Evolutionary conservation across 2,329 filamentous ascomycete genomes (phyloP), one percentile per base, ranked within the genome.

Genomic region (Fusarium palustre): DNA sequence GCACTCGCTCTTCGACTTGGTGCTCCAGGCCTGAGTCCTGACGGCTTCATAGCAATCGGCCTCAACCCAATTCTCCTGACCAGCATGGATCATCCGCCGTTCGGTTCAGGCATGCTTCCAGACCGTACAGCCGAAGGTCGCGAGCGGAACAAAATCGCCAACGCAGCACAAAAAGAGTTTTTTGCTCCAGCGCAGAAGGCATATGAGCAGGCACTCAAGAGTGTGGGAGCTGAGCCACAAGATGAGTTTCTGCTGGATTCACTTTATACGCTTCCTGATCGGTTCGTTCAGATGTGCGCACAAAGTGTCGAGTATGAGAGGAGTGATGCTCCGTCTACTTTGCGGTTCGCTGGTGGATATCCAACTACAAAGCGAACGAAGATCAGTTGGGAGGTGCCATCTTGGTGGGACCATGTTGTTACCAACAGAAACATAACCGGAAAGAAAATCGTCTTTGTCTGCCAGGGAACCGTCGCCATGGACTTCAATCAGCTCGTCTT

Each of bases 1-100:
- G 46, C 39, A 4, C 22, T 58, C 12, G 46, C 55, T 3, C 34
- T 30, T 10, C 42, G 47, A n/a, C 55, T 45, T 1, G 47, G 47
- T 10, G 31, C 46, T 11, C 47, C 47, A 36, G 55, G 55, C 13
- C 11, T 58, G 6, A 39, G n/a, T 4, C 46, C 46, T 5, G 55
- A 58, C 31, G 55, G 55, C 1, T 53, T 53, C 16, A 58, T 58
- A 45, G 47, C 39, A 7, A 58, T 58, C 4, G 55, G 39, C 2
- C 55, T 53, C n/a, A 58, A 58, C 8, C 55, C 55, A 4, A 52
- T 53, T 7, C 8, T 54, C 22, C 33, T 59, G 3, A 59, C 56
- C 9, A 54, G 56, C 33, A 39, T 41, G 47, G 56, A 54, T 10
- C 48, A 54, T 15, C 6, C 56, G 10, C 56, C 41, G 1, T 59